A percentile compares a stretch with the other conserved stretches of the same genome.
Evolutionary conservation across 1,139 yeast genomes (phyloP).

Genomic region (Zygotorulaspora mrakii): DNA sequence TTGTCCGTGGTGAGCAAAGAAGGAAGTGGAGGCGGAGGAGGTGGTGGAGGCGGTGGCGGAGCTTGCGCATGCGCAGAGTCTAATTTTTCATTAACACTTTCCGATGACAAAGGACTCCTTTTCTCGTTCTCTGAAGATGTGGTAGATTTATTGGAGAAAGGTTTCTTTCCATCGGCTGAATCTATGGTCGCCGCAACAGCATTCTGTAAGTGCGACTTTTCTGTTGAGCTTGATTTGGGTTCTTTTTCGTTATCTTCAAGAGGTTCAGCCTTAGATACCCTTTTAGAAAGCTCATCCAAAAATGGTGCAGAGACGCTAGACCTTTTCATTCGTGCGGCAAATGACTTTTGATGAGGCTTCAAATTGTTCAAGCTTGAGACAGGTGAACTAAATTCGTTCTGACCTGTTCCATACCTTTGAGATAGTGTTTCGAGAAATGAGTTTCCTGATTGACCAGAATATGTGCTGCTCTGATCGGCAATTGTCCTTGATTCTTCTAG

Average conservation of each 20-base stretch:
- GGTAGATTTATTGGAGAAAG: too few relatives aligned
- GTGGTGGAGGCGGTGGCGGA: conserved; percentile 27
- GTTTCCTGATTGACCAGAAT: conserved; percentile 13
- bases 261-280: conserved; percentile 39
- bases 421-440: conserved; percentile 35
- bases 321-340: conserved; percentile 33
- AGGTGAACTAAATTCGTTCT: conserved; percentile 14
- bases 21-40: conserved; percentile 30
- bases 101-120: too few relatives aligned
- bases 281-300: conserved; percentile 54
- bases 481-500: conserved; percentile 7
- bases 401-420: conserved; percentile 35
- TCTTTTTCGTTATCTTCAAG: conserved; percentile 6
- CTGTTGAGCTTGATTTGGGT: neutral
- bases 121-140: too few relatives aligned
- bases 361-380: conserved; percentile 3
- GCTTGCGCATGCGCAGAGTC: conserved; percentile 1
- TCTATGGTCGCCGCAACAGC: too few relatives aligned
- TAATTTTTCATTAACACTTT: too few relatives aligned
- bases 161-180: too few relatives aligned
- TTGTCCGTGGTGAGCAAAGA: neutral
- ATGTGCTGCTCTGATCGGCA: conserved; percentile 16
- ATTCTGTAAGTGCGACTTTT: too few relatives aligned
- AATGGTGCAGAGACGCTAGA: conserved; percentile 38
- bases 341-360: conserved; percentile 26